These are phyloP conservation scores for Flaveria floridana DNA, from an alignment of 140 eudicot genomes.

Conservation along the genomic window DNA sequence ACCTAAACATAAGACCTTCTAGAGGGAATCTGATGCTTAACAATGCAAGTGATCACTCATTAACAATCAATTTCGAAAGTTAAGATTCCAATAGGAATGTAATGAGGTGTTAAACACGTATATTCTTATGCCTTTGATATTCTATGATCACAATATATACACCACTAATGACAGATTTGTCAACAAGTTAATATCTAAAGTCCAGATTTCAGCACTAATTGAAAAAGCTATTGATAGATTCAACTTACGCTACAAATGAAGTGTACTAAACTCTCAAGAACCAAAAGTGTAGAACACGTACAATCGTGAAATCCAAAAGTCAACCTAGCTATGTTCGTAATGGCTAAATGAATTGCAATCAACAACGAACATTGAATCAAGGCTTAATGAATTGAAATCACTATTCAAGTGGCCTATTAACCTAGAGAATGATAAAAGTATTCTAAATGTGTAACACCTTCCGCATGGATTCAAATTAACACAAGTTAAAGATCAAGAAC, in stretches of 20 bases:
- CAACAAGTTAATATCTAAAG: neutral
- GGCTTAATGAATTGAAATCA: slow-evolving; percentile 14
- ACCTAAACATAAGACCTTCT: too few species aligned
- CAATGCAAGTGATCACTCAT: neutral
- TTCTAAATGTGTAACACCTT: slow-evolving; percentile 10
- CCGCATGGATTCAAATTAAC: slow-evolving; percentile 18
- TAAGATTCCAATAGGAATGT: neutral
- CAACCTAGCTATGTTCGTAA: slow-evolving; percentile 17
- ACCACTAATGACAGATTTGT: neutral
- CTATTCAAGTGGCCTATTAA: slow-evolving; percentile 19
- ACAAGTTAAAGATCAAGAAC: neutral
- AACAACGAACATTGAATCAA: neutral
- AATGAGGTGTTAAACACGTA: neutral
- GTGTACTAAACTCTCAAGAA: slow-evolving; percentile 11
- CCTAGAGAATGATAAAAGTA: slow-evolving; percentile 19
- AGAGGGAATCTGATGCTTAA: too few species aligned
- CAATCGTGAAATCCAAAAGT: slow-evolving; percentile 13
- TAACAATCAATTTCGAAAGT: neutral
- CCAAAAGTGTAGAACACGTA: neutral
- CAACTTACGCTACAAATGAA: neutral
- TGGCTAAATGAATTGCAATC: neutral
- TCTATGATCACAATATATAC: neutral
- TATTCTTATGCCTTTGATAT: neutral
- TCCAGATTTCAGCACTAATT: neutral
- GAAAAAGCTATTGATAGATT: neutral